Base-by-base conservation (phyloP, 495 filamentous ascomycete genomes). In the Annulohypoxylon nitens region DNA sequence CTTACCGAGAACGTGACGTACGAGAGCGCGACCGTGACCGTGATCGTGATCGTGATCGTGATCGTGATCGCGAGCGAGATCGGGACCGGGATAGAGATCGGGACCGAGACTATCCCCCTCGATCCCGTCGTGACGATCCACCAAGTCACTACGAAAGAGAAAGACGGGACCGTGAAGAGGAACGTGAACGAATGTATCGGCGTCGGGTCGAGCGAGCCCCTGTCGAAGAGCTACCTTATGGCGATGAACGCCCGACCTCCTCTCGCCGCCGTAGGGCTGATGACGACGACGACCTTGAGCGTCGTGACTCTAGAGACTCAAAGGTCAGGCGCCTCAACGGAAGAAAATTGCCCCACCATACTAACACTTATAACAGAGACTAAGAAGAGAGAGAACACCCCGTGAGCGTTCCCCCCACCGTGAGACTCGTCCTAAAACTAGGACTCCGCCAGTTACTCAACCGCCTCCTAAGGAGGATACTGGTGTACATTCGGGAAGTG, bases 191-290 rank as follows among this genome's bases (percentile, higher is more conserved):
- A 30, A 81, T 91, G 10, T 98, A 97, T 78, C 90, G 93, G 55
- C 91, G 91, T 67, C 90, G 94, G 73, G 92, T 92, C 61, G 92
- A 95, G 66, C 90, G 92, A 64, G 91, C 91, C 53, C 87, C 88
- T 61, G 87, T 92, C 64, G 91, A 93, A 69, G 93, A 95, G 76
- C 84, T 97, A 37, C 93, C 96, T 70, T 97, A 97, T 78, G 94
- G 94, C 12, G 95, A 93, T 78, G 92, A 93, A 69, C 82, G 86
- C 58, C 86, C 88, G 57, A 80, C 88, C 78, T 86, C 86, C 41
- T 84, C 90, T 45, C 87, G 86, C 74, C 84, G 86, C 65, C 87
- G 92, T 70, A 87, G 92, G 55, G 85, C 86, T n/a, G 92, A 94
- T 39, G 95, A 92, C 63, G 94, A 95, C 74, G 88, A 88, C 47